Evolutionary conservation across 305 asterid genomes (phyloP), one percentile per base, ranked within the genome.

Genomic region (Fraxinus ornus): DNA sequence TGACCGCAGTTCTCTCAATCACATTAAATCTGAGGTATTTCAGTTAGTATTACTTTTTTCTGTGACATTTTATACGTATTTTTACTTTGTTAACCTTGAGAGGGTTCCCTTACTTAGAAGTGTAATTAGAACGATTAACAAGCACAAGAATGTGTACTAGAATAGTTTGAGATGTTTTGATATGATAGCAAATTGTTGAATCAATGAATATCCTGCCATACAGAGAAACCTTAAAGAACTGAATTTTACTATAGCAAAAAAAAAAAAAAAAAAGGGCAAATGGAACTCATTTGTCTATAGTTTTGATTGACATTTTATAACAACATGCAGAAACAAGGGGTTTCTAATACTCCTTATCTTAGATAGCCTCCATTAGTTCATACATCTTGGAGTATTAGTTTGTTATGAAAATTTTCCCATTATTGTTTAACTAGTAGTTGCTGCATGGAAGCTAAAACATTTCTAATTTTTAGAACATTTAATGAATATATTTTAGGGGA

Each of bases 11-110:
- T 82, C 92, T 22, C 85, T 87, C 36, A 77, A 78, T 83, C 86
- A 68, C 83, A 72, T 91, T 41, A 83, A 78, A 80, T 85, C 88
- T 76, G 98, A 96, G 98, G 99, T 93, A 89, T 52, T 26, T 85
- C 44, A 83, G 4, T 74, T 81, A 74, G 74, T 47, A 64, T 64
- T 32, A 30, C 55, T 84, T 36, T 36, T 41, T 41, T 33, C 72
- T 82, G 64, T 74, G 35, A 33, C 52, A 7, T 13, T 47, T 26
- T 13, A 21, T n/a, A 9, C 17, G 5, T 62, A 21, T 19, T 19
- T 22, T 22, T 62, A 6, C 13, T 62, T 1, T 7, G 33, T 62
- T 62, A 24, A 22, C 5, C 26, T 60, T 62, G 30, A 1, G 21
- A 7, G 70, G 71, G 37, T 9, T 81, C 44, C 19, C 71, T 35